phyloP scores from a whole-genome alignment of 2,329 filamentous ascomycete species.

The Fusarium sp. region DNA sequence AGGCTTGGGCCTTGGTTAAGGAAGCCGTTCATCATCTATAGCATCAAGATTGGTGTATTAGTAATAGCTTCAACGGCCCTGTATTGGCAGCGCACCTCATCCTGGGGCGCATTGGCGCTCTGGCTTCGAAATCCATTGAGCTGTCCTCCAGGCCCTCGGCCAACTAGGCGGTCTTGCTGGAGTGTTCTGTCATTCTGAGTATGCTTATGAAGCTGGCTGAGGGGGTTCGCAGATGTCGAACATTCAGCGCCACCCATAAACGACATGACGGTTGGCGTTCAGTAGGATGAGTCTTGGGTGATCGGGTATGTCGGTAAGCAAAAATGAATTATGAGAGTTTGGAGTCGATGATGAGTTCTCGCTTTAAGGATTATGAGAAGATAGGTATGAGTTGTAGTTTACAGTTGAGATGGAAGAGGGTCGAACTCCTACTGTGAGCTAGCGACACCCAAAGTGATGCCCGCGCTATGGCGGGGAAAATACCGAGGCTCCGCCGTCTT shows the following conservation, averaged over 20 bases:
- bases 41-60: constrained; percentile 37
- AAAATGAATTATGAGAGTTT: neutral
- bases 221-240: constrained; percentile 93
- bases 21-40: constrained; percentile 91
- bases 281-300: constrained; percentile 2
- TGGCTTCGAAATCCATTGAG: constrained; percentile 82
- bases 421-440: constrained; percentile 13
- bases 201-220: constrained; percentile 97
- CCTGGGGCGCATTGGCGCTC: constrained; percentile 74
- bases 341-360: neutral
- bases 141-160: constrained; percentile 74
- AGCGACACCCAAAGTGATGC: constrained; percentile 22
- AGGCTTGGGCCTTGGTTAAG: constrained; percentile 78
- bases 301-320: constrained; percentile 6
- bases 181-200: constrained; percentile 95
- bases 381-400: constrained; percentile 13
- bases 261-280: constrained; percentile 71
- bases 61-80: constrained; percentile 37
- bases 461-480: constrained; percentile 40
- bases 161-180: constrained; percentile 88
- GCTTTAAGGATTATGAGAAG: neutral
- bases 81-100: constrained; percentile 65
- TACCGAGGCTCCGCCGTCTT: constrained; percentile 42
- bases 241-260: constrained; percentile 97
- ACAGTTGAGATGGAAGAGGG: constrained; percentile 30